Conservation (phyloP, 805 yeast genomes). For the Ogataea chonburiensis region DNA sequence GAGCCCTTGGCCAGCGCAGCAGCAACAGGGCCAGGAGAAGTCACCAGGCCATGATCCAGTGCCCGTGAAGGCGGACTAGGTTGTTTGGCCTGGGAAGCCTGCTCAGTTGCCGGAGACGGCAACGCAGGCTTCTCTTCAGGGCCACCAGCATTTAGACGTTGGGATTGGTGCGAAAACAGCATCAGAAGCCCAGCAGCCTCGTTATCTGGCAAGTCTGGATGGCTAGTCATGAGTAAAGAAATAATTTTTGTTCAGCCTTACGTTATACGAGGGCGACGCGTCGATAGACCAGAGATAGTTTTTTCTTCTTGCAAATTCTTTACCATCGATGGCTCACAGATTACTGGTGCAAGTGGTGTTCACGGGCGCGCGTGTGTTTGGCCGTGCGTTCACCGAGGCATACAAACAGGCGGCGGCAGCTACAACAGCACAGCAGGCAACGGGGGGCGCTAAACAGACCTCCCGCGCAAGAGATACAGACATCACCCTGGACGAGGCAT, state of each 20-base stretch:
- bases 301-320: constrained; percentile 6
- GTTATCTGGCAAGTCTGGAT: constrained; percentile 28
- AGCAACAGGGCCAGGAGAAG: constrained; percentile 40
- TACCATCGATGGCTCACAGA: constrained; percentile 72
- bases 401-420: constrained; percentile 95
- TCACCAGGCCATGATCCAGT: constrained; percentile 25
- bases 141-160: constrained; percentile 8
- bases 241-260: constrained; percentile 4
- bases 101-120: constrained; percentile 7
- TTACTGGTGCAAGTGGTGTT: constrained; percentile 82
- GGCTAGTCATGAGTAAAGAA: constrained; percentile 9
- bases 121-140: constrained; percentile 1
- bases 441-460: constrained; percentile 28
- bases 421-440: constrained; percentile 64
- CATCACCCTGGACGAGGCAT: constrained; percentile 82
- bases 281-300: constrained; percentile 5
- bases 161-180: constrained; percentile 37
- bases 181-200: constrained; percentile 41
- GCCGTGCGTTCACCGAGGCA: constrained; percentile 95
- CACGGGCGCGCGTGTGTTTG: constrained; percentile 95
- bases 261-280: constrained; percentile 7
- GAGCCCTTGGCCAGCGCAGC: constrained; percentile 35
- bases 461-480: constrained; percentile 66
- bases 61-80: constrained; percentile 22
- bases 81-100: constrained; percentile 7